These are phyloP conservation scores for Nepenthes gracilis DNA, from an alignment of 148 eudicot genomes.

Conservation along the genomic window DNA sequence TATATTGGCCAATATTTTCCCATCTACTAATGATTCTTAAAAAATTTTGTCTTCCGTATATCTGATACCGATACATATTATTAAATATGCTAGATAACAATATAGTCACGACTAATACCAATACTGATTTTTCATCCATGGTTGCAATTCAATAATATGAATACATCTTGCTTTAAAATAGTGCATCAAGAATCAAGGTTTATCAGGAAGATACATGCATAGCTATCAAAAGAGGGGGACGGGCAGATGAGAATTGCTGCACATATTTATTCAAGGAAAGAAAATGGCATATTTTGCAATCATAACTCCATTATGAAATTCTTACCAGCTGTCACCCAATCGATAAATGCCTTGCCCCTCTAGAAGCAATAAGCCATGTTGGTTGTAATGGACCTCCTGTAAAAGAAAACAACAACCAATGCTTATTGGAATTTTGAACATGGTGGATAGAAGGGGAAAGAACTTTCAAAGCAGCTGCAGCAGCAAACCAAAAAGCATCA, in stretches of 20 bases:
- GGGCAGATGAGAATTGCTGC: background rate
- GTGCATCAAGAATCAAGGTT: no score
- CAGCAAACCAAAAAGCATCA: background rate
- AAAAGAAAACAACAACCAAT: conserved; percentile 10
- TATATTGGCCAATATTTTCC: no score
- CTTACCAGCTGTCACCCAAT: conserved; percentile 82
- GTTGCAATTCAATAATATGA: no score
- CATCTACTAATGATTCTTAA: no score
- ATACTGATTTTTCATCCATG: no score
- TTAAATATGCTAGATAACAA: no score
- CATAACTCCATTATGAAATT: conserved; percentile 2
- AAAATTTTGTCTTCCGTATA: no score
- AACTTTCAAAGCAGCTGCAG: background rate
- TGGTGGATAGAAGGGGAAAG: background rate
- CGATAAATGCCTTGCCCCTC: conserved; percentile 97
- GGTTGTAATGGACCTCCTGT: conserved; percentile 97
- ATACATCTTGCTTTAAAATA: no score
- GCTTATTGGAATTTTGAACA: background rate
- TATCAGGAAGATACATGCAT: no score
- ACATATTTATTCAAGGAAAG: background rate
- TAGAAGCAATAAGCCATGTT: conserved; percentile 84
- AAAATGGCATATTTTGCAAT: background rate
- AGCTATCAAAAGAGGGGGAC: no score
- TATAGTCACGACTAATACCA: no score
- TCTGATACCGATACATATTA: no score